Evolutionary conservation across 768 basidiomycete genomes (phyloP).

Genomic region (Kwoniella sp.): DNA sequence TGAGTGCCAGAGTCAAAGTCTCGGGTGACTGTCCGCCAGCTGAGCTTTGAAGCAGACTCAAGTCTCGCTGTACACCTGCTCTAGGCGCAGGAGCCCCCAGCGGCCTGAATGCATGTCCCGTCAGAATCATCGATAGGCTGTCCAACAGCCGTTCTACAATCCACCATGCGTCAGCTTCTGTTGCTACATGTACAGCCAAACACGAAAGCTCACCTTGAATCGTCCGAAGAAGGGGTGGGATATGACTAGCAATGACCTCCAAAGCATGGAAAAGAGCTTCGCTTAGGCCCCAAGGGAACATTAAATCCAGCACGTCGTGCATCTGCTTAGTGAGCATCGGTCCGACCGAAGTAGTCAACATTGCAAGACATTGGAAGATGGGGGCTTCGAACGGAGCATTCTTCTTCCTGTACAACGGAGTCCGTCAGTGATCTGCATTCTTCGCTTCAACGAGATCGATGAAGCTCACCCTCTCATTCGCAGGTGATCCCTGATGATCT

Average conservation of each 20-base stretch:
- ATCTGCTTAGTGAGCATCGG: conserved; percentile 92
- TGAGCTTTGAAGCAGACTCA: conserved; percentile 31
- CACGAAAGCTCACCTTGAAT: conserved; percentile 70
- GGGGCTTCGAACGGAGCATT: conserved; percentile 91
- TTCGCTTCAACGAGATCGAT: conserved; percentile 9
- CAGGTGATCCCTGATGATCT: conserved; percentile 83
- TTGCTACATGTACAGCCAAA: too few species aligned
- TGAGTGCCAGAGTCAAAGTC: conserved; percentile 69
- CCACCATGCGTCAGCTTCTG: neutral
- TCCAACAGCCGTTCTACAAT: conserved; percentile 81
- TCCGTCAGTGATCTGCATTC: neutral
- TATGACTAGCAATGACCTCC: conserved; percentile 77
- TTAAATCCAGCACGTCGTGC: conserved; percentile 93
- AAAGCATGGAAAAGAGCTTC: conserved; percentile 84
- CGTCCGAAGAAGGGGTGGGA: conserved; percentile 83
- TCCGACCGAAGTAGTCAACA: conserved; percentile 92
- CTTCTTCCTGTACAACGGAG: conserved; percentile 61
- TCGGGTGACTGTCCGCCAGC: conserved; percentile 20
- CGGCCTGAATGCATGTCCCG: conserved; percentile 81
- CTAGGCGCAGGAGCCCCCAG: conserved; percentile 77
- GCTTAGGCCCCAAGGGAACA: conserved; percentile 91
- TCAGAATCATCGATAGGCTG: conserved; percentile 74
- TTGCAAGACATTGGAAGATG: conserved; percentile 95
- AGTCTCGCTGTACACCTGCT: conserved; percentile 42
- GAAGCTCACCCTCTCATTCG: conserved; percentile 74